Evolutionary conservation across 1,284 basidiomycete genomes (phyloP), one percentile per base, ranked within the genome.

Genomic region (Phellinidium pouzarii): DNA sequence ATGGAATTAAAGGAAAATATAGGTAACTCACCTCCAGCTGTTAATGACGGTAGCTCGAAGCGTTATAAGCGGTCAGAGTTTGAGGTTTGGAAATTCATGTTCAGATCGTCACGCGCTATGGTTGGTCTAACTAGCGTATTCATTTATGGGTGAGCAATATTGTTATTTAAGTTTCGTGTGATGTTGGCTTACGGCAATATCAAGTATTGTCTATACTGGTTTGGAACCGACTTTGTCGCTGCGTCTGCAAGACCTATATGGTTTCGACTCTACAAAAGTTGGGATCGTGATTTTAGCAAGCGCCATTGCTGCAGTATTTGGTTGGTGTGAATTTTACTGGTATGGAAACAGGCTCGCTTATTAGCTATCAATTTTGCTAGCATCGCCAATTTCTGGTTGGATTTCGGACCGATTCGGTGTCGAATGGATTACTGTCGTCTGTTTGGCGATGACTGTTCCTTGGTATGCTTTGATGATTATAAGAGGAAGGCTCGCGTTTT

Each of bases 231-330:
- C 83, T 1, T 67, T 91, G 22, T 82, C 87, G 0, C 65, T 91
- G 9, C 81, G 83, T 59, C 65, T 89, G 31, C 75, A 83, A 58
- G 63, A 64, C 3, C 63, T 78, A 0, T 91, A 84, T 79, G 61
- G 70, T n/a, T 75, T 85, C 52, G 63, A 77, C 58, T 75, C 86
- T 0, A 67, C 70, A 4, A 75, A 77, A 64, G 81, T 89, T 20
- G 88, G 89, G 2, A 61, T 90, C 8, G 75, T 89, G 12, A 87
- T 84, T 62, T 71, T 91, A 45, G 84, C 80, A 7, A 77, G 78
- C n/a, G 77, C 85, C 20, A 67, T 84, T 6, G 87, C 87, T 0
- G 79, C 80, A 0, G 61, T 87, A 11, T 67, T 85, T 50, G 83
- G 85, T 84, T 59, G 52, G 76, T 64, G 3, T n/a, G 38, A 34